A percentile compares a stretch with the other conserved stretches of the same genome.
These are phyloP conservation scores for Candida nitratophila DNA, from an alignment of 805 yeast species.

Conservation along the genomic window DNA sequence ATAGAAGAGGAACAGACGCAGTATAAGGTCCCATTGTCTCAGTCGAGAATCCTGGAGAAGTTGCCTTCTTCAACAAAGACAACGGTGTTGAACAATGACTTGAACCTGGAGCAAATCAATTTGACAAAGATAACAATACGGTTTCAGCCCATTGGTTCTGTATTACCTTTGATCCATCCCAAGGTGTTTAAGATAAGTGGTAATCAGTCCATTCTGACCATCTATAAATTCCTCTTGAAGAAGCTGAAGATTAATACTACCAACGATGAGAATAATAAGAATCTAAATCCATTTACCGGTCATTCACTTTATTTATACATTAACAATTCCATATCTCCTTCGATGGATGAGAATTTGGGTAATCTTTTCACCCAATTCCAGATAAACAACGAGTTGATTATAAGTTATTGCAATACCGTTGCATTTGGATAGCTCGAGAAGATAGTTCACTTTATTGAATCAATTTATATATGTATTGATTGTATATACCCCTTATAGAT, in stretches of 20 bases:
- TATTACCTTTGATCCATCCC: constrained; percentile 41
- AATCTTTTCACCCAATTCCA: constrained; percentile 29
- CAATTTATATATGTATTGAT: too few species aligned
- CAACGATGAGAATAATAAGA: not conserved
- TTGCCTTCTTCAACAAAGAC: constrained; percentile 18
- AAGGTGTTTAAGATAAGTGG: constrained; percentile 41
- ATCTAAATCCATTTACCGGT: constrained; percentile 8
- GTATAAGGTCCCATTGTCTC: constrained; percentile 23
- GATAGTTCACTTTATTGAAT: too few species aligned
- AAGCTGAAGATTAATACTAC: constrained; percentile 22
- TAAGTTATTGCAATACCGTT: constrained; percentile 38
- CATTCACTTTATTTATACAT: constrained; percentile 32
- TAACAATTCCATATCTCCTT: constrained; percentile 39
- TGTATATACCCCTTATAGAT: not conserved
- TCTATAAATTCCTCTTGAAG: constrained; percentile 37
- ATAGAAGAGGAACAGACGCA: constrained; percentile 3
- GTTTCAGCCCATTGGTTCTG: constrained; percentile 54
- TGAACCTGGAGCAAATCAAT: constrained; percentile 5
- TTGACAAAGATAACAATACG: constrained; percentile 37
- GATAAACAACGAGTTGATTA: constrained; percentile 31
- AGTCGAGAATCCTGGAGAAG: constrained; percentile 18
- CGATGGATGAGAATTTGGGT: constrained; percentile 36
- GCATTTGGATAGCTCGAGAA: constrained; percentile 33
- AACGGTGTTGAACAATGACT: constrained; percentile 9
- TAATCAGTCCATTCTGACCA: constrained; percentile 38